Conservation (phyloP, 306 rosid genomes). For the Citrullus amarus region DNA sequence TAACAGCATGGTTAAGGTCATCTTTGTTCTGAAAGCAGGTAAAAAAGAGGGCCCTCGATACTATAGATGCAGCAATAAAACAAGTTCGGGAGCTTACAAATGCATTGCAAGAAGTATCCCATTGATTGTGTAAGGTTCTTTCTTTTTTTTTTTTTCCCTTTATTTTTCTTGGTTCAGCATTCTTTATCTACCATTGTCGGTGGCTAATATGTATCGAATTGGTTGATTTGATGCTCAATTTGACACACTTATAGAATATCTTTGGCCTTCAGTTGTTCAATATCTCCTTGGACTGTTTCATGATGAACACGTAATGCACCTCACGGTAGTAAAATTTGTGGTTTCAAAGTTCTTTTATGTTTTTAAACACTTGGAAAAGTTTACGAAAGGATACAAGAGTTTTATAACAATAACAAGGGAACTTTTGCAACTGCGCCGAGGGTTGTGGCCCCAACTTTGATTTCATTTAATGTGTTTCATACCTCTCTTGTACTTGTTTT, state of each 20-base stretch:
- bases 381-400: no score
- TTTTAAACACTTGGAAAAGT: neutral
- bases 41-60: constrained; percentile 66
- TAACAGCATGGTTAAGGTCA: neutral
- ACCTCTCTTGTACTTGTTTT: neutral
- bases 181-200: constrained; percentile 8
- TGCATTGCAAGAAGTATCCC: constrained; percentile 42
- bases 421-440: neutral
- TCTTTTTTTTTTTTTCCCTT: neutral
- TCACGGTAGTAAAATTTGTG: neutral
- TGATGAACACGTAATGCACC: neutral
- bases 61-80: constrained; percentile 64
- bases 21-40: constrained; percentile 44
- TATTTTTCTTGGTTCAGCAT: neutral
- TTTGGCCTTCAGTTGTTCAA: neutral
- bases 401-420: neutral
- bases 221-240: constrained; percentile 8
- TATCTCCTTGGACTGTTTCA: neutral
- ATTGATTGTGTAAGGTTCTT: constrained; percentile 4
- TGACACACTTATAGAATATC: neutral
- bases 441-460: neutral
- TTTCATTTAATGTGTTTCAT: neutral
- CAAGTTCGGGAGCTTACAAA: constrained; percentile 77
- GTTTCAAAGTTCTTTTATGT: neutral
- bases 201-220: constrained; percentile 4